A percentile compares a stretch with the other conserved stretches of the same genome.
These are phyloP conservation scores for Solanum chiquidenum DNA, from an alignment of 257 asterid species.

Conservation along the genomic window DNA sequence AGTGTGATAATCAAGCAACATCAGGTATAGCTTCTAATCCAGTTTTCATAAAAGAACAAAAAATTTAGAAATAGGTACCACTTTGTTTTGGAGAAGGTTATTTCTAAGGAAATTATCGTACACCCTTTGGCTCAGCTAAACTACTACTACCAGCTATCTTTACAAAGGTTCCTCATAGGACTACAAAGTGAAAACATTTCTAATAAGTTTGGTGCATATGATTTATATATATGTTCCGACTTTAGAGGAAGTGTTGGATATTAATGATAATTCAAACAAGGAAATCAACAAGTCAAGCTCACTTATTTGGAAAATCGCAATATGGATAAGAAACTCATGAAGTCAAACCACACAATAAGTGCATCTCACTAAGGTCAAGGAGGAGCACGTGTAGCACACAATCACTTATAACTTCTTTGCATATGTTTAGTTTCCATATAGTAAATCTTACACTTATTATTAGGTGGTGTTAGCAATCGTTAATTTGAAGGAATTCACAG, in stretches of 20 bases:
- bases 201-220: background rate
- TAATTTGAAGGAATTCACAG: background rate
- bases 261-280: background rate
- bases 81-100: background rate
- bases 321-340: background rate
- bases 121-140: background rate
- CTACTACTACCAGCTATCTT: background rate
- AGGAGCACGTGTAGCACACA: background rate
- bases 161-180: background rate
- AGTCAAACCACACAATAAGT: background rate
- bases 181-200: background rate
- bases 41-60: background rate
- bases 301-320: background rate
- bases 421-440: background rate
- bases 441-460: background rate
- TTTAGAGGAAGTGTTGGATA: background rate
- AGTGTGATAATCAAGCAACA: background rate
- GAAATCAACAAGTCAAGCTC: background rate
- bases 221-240: background rate
- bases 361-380: background rate
- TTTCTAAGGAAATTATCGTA: background rate
- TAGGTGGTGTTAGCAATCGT: background rate
- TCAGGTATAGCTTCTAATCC: background rate
- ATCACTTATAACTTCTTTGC: background rate
- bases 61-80: background rate